These are phyloP conservation scores for Apiotrichum montevideense DNA, from an alignment of 1,284 basidiomycete genomes.

Conservation along the genomic window DNA sequence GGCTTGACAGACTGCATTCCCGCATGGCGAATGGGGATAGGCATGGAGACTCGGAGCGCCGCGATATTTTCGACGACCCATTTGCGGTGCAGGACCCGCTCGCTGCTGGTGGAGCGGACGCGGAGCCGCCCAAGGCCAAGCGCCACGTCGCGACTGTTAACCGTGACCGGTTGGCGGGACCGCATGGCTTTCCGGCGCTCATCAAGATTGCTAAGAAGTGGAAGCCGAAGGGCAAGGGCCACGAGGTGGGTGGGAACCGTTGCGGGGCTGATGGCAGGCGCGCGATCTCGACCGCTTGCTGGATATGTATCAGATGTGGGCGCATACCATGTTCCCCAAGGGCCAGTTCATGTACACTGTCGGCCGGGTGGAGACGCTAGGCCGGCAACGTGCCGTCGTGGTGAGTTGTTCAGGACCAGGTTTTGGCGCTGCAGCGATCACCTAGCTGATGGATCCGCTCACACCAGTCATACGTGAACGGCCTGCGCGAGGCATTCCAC, in stretches of 20 bases:
- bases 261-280: constrained; percentile 49
- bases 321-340: constrained; percentile 82
- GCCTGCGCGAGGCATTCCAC: constrained; percentile 52
- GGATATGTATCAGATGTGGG: constrained; percentile 83
- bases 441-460: too few relatives aligned
- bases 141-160: constrained; percentile 61
- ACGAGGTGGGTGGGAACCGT: constrained; percentile 60
- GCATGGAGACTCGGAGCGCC: not conserved
- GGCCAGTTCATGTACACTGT: constrained; percentile 78
- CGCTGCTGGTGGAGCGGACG: constrained; percentile 3
- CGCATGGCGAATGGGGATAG: not conserved
- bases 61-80: constrained; percentile 5
- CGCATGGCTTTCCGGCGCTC: constrained; percentile 69
- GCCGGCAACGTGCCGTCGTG: not conserved
- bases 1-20: not conserved
- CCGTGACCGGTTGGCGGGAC: constrained; percentile 62
- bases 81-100: constrained; percentile 10
- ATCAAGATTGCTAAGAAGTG: constrained; percentile 67
- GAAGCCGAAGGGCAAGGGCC: constrained; percentile 74
- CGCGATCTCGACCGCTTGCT: constrained; percentile 70
- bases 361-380: constrained; percentile 67
- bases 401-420: not conserved
- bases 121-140: constrained; percentile 47
- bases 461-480: constrained; percentile 36
- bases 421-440: too few relatives aligned